Evolutionary conservation across 257 asterid species (phyloP).

Genomic region (Gentiana straminea): DNA sequence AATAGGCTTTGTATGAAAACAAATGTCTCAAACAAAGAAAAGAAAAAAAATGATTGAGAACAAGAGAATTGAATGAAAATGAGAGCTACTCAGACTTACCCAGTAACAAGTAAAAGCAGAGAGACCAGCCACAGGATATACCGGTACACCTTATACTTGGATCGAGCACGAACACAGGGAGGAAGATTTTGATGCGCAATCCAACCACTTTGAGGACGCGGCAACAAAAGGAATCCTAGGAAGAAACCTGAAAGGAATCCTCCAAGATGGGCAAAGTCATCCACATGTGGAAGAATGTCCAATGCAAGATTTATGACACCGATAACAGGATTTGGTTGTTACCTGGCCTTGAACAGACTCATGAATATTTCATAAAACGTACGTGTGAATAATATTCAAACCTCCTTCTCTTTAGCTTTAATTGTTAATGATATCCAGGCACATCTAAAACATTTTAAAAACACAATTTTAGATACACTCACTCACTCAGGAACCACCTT

Average conservation of each 20-base stretch:
- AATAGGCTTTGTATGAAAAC: no score
- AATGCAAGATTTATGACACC: slow-evolving; percentile 55
- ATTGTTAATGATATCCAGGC: no score
- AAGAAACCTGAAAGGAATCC: slow-evolving; percentile 80
- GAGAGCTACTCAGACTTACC: slow-evolving; percentile 30
- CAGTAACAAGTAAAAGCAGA: slow-evolving; percentile 39
- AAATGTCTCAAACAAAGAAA: no score
- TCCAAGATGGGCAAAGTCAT: slow-evolving; percentile 84
- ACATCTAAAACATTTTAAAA: no score
- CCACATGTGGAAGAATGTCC: slow-evolving; percentile 78
- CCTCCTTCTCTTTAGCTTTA: no score
- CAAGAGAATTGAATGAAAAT: no score
- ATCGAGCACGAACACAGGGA: slow-evolving; percentile 32
- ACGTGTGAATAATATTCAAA: no score
- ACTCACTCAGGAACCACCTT: no score
- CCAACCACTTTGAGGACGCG: slow-evolving; percentile 95
- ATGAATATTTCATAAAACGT: no score
- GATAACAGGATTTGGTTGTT: slow-evolving; percentile 16
- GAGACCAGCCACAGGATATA: slow-evolving; percentile 52
- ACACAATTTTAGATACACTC: no score
- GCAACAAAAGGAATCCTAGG: slow-evolving; percentile 72
- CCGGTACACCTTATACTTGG: slow-evolving; percentile 66
- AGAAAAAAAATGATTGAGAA: no score
- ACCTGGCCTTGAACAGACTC: no score
- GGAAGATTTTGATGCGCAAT: slow-evolving; percentile 47